phyloP scores from a whole-genome alignment of 2,329 filamentous ascomycete genomes.

The Aspergillus fumigatus region DNA sequence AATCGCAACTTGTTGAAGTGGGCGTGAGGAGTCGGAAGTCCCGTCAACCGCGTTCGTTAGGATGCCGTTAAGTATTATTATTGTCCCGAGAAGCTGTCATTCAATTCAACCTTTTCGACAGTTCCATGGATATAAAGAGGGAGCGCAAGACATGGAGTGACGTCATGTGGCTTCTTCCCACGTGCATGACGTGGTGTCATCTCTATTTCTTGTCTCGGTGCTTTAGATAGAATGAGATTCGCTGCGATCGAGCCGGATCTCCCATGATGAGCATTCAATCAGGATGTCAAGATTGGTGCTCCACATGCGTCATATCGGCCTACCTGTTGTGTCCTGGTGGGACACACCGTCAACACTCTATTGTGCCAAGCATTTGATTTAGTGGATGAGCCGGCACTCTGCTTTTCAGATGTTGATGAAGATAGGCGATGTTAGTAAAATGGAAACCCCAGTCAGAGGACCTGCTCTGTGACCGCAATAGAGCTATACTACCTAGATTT shows the following conservation, averaged over 20 bases:
- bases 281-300: not conserved
- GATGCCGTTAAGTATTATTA: not conserved
- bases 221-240: not conserved
- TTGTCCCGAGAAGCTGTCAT: not conserved
- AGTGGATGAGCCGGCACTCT: not conserved
- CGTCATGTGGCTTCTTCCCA: conserved; percentile 2
- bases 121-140: not conserved
- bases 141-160: not conserved
- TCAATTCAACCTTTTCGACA: not conserved
- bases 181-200: conserved; percentile 7
- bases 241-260: not conserved
- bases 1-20: no score
- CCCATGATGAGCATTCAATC: not conserved
- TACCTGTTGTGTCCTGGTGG: not conserved
- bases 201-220: not conserved
- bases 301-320: not conserved
- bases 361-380: not conserved
- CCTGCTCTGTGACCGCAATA: no score
- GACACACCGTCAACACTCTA: not conserved
- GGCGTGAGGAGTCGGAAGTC: no score
- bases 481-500: no score
- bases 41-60: not conserved
- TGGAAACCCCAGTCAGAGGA: no score
- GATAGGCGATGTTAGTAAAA: no score
- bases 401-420: not conserved